Evolutionary conservation across 2,329 filamentous ascomycete genomes (phyloP), one percentile per base, ranked within the genome.

Genomic region (Xylaria sp.): DNA sequence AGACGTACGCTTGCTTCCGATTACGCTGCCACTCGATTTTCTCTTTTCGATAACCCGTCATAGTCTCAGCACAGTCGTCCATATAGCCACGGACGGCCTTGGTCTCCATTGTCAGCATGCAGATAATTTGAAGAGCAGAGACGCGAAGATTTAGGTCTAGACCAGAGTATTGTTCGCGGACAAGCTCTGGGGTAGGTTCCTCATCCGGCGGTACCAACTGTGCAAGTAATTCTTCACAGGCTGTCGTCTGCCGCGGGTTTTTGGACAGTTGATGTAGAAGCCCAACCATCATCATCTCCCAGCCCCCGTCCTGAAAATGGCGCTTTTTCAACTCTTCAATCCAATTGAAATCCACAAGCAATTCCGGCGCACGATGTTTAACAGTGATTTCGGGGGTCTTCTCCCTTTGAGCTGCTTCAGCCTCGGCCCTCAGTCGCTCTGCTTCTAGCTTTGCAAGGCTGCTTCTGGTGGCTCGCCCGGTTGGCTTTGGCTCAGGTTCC

Each of bases 41-140:
- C 78, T 97, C 92, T 80, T 99, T 99, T 59, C 96, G 91, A 77
- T 97, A 94, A 64, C 90, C 89, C 1, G 96, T 99, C 94, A 98
- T 98, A 63, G 94, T 92, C 77, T 95, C 93, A 72, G 92, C 94
- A 81, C 94, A 97, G 71, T 95, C 91, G 74, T 97, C 94, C 85
- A 99, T 92, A 78, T 97, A 97, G 18, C 89, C 91, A 62, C 95
- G 91, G 73, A 98, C 88, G 1, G 92, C 90, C 78, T 94, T 94
- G 0, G 96, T 98, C 76, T 94, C 91, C 65, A 94, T 86, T 1
- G 93, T 94, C 69, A 98, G 85, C 84, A 95, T 90, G 79, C 93
- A 94, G 65, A 98, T 88, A 43, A 97, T 91, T 78, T 98, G 92
- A 55, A 99, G 85, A 25, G 91, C 92, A 72, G 90, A 88, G 48